A percentile compares a stretch with the other conserved stretches of the same genome.
phyloP scores from a whole-genome alignment of 2,329 filamentous ascomycete genomes.

The Colletotrichum falcatum region DNA sequence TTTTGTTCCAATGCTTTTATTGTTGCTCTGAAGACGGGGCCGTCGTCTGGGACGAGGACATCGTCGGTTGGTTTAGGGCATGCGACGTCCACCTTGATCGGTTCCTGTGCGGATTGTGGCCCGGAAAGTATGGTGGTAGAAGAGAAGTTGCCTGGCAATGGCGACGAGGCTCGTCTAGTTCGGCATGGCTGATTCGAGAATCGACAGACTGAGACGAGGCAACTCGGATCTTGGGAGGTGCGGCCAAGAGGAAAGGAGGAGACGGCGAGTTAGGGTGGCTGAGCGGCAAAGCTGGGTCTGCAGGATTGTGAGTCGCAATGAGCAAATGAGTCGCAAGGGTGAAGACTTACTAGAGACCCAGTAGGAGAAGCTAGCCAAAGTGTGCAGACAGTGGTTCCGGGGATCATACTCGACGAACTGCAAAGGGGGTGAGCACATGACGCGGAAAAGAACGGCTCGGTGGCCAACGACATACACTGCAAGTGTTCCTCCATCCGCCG shows the following conservation, averaged over 20 bases:
- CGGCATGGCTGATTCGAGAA: conserved; percentile 81
- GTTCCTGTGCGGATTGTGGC: conserved; percentile 53
- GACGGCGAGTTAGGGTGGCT: conserved; percentile 75
- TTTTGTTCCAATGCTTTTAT: conserved; percentile 98
- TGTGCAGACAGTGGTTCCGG: conserved; percentile 87
- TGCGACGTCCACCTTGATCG: conserved; percentile 87
- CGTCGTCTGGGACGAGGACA: conserved; percentile 87
- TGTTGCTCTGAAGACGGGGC: conserved; percentile 93
- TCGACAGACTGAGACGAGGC: conserved; percentile 90
- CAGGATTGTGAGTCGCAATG: conserved; percentile 42
- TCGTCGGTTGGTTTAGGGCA: conserved; percentile 89
- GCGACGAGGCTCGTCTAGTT: conserved; percentile 72
- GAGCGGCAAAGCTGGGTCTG: conserved; percentile 58
- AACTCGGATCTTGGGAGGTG: conserved; percentile 82
- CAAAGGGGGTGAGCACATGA: conserved; percentile 44
- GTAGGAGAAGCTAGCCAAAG: conserved; percentile 92
- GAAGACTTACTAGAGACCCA: conserved; percentile 82
- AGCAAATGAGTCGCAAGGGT: neutral
- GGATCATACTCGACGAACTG: conserved; percentile 98
- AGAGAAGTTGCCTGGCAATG: conserved; percentile 52
- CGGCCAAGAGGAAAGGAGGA: conserved; percentile 77
- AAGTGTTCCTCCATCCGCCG: conserved; percentile 95
- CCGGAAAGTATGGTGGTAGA: conserved; percentile 37
- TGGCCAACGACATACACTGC: conserved; percentile 75
- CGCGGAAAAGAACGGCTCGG: conserved; percentile 5